Evolutionary conservation across 176 grass and related monocot species (phyloP).

Genomic region (Themeda triandra): DNA sequence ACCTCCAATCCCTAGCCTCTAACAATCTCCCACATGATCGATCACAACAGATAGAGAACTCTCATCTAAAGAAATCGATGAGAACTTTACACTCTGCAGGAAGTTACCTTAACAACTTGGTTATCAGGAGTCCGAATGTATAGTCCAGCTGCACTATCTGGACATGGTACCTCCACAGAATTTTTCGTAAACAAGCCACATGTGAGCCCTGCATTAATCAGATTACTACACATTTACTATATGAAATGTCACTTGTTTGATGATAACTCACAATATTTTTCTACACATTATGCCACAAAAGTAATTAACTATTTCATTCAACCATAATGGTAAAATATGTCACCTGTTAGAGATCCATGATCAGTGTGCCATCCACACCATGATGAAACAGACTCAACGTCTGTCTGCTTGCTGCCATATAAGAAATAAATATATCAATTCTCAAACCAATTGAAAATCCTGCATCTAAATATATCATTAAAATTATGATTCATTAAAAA

Average conservation of each 20-base stretch:
- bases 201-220: slow-evolving; percentile 88
- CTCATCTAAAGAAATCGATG: too few relatives aligned
- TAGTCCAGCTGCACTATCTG: slow-evolving; percentile 83
- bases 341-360: slow-evolving; percentile 84
- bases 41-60: too few relatives aligned
- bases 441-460: not conserved
- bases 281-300: too few relatives aligned
- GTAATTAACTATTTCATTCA: too few relatives aligned
- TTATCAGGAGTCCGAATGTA: slow-evolving; percentile 78
- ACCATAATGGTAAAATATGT: not conserved
- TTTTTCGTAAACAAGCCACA: slow-evolving; percentile 83
- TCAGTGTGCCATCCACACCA: slow-evolving; percentile 99
- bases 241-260: too few relatives aligned
- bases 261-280: too few relatives aligned
- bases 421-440: not conserved
- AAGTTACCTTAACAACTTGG: slow-evolving; percentile 71
- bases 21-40: too few relatives aligned
- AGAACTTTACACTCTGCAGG: too few relatives aligned
- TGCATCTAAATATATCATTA: not conserved
- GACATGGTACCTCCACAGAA: slow-evolving; percentile 64
- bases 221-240: too few relatives aligned
- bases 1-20: too few relatives aligned
- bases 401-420: slow-evolving; percentile 48
- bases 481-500: too few relatives aligned
- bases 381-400: slow-evolving; percentile 39